phyloP scores from a whole-genome alignment of 306 rosid species.

The Senna tora region DNA sequence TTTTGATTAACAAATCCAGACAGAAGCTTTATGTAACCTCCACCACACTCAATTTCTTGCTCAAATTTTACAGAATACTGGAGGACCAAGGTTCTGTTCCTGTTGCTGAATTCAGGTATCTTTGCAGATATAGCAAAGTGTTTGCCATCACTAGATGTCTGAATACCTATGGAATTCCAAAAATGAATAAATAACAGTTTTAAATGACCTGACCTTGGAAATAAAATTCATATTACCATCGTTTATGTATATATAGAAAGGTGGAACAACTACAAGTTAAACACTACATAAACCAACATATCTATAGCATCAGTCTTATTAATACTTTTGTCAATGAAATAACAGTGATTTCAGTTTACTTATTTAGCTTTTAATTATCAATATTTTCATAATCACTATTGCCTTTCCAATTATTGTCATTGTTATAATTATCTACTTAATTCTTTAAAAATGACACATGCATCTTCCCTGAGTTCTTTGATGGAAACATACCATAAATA shows the following conservation, averaged over 20 bases:
- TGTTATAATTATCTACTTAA: neutral
- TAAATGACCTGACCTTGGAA: conserved; percentile 20
- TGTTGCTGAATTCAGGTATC: conserved; percentile 82
- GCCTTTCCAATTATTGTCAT: neutral
- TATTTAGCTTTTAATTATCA: neutral
- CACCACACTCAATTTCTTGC: conserved; percentile 98
- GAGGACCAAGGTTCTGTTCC: conserved; percentile 80
- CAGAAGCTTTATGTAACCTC: conserved; percentile 92
- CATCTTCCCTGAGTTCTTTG: neutral
- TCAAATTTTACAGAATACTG: conserved; percentile 91
- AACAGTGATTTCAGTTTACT: neutral
- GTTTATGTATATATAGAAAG: conserved; percentile 12
- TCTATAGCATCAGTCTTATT: neutral
- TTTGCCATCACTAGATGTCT: conserved; percentile 84
- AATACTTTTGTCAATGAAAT: neutral
- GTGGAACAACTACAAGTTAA: conserved; percentile 9
- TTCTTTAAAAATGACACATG: neutral
- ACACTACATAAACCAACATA: neutral
- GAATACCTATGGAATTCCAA: conserved; percentile 65
- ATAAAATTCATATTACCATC: conserved; percentile 14
- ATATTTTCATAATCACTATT: neutral
- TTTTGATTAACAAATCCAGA: conserved; percentile 97
- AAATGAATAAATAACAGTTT: conserved; percentile 9
- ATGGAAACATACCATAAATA: neutral
- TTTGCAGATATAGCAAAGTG: conserved; percentile 93